Conservation (phyloP, 2,329 filamentous ascomycete genomes). For the Claviceps sp. region DNA sequence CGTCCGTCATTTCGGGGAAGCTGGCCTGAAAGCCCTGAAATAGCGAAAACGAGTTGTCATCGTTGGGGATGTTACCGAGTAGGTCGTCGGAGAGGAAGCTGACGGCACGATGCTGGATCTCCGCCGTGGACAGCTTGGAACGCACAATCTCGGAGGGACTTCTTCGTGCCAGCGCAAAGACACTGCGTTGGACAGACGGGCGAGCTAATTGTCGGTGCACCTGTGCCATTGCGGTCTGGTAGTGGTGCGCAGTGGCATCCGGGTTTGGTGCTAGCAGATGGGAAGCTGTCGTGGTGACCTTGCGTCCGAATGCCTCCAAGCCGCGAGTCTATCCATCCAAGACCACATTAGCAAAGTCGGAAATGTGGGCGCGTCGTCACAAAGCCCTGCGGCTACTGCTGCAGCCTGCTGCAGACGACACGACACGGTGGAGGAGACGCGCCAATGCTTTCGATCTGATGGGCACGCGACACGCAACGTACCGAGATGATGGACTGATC, state of each 20-base stretch:
- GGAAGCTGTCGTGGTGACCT: slow-evolving; percentile 84
- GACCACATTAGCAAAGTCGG: slow-evolving; percentile 6
- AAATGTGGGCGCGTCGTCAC: neutral
- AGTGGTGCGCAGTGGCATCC: slow-evolving; percentile 47
- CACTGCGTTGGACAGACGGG: slow-evolving; percentile 71
- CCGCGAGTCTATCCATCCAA: slow-evolving; percentile 54
- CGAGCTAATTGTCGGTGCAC: slow-evolving; percentile 80
- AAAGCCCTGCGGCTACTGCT: too few relatives aligned
- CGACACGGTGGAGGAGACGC: neutral
- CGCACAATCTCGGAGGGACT: slow-evolving; percentile 90
- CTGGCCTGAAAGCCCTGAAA: slow-evolving; percentile 95
- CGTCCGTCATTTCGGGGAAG: slow-evolving; percentile 57
- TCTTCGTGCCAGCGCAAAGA: slow-evolving; percentile 83
- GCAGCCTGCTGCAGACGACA: neutral
- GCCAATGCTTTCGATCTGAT: neutral
- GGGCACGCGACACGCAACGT: slow-evolving; percentile 4
- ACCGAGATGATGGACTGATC: slow-evolving; percentile 34
- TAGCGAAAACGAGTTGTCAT: slow-evolving; percentile 74
- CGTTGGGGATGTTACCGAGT: slow-evolving; percentile 75
- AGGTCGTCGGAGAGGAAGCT: slow-evolving; percentile 84
- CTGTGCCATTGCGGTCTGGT: slow-evolving; percentile 76
- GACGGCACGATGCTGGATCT: slow-evolving; percentile 89
- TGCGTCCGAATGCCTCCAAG: slow-evolving; percentile 83
- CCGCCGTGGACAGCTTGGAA: slow-evolving; percentile 74
- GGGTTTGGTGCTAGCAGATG: slow-evolving; percentile 65